A percentile compares a stretch with the other conserved stretches of the same genome.
Evolutionary conservation across 2,329 filamentous ascomycete species (phyloP).

Genomic region (Aspergillus eucalypticola): DNA sequence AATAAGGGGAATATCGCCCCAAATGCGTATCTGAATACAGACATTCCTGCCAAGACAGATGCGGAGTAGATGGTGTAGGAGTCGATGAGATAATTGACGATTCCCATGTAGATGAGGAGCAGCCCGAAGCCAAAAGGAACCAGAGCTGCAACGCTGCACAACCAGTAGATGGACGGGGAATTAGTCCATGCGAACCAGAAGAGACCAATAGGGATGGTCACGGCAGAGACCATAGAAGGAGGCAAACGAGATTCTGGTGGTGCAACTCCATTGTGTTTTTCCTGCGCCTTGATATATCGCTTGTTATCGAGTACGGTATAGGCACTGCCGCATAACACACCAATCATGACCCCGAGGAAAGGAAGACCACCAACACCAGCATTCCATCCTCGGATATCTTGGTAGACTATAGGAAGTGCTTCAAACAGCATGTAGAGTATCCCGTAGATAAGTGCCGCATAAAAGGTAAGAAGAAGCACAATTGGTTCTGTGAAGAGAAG

Average conservation of each 20-base stretch:
- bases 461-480: constrained; percentile 19
- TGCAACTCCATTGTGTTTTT: constrained; percentile 36
- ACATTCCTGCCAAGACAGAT: constrained; percentile 39
- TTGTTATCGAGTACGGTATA: not conserved
- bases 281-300: not conserved
- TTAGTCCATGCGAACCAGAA: constrained; percentile 61
- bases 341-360: constrained; percentile 47
- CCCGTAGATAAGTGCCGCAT: too few relatives aligned
- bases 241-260: constrained; percentile 56
- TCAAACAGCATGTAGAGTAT: constrained; percentile 11
- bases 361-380: constrained; percentile 29
- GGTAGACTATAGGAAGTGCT: constrained; percentile 10
- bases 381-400: constrained; percentile 5
- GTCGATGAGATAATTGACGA: constrained; percentile 40
- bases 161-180: constrained; percentile 36
- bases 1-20: constrained; percentile 48
- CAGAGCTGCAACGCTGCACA: constrained; percentile 27
- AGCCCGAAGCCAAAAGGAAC: constrained; percentile 38
- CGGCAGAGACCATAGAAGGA: constrained; percentile 47
- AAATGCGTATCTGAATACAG: constrained; percentile 43
- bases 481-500: constrained; percentile 17
- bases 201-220: constrained; percentile 53
- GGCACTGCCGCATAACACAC: constrained; percentile 41
- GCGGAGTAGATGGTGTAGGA: constrained; percentile 40
- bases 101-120: constrained; percentile 32